Conservation (phyloP, 495 filamentous ascomycete genomes). For the Aspergillus indologenus region DNA sequence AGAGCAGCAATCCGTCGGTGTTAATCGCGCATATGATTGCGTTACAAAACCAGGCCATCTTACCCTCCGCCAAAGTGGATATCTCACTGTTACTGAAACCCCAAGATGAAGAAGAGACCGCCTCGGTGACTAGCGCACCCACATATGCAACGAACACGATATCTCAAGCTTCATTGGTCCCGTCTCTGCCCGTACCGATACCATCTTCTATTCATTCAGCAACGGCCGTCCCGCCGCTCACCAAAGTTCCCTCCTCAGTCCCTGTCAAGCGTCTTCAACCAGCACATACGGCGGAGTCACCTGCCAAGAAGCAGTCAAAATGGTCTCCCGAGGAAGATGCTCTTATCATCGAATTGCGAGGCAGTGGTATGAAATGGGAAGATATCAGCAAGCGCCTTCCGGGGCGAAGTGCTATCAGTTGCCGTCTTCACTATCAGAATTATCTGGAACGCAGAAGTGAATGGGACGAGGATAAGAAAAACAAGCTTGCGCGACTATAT, state of each 20-base stretch:
- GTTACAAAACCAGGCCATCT: slow-evolving; percentile 47
- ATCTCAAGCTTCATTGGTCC: slow-evolving; percentile 44
- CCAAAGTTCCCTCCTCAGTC: slow-evolving; percentile 32
- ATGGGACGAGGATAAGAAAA: slow-evolving; percentile 97
- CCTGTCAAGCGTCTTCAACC: slow-evolving; percentile 51
- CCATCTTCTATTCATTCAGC: slow-evolving; percentile 29
- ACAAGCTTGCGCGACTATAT: slow-evolving; percentile 90
- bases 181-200: slow-evolving; percentile 29
- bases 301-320: slow-evolving; percentile 92
- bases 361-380: slow-evolving; percentile 94
- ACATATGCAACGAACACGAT: slow-evolving; percentile 51
- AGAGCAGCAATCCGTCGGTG: slow-evolving; percentile 12
- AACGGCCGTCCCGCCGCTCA: slow-evolving; percentile 28
- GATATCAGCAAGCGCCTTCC: slow-evolving; percentile 90
- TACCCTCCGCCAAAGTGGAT: slow-evolving; percentile 76
- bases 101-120: slow-evolving; percentile 74
- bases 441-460: slow-evolving; percentile 86
- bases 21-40: slow-evolving; percentile 52
- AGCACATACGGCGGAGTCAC: slow-evolving; percentile 59
- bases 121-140: slow-evolving; percentile 49
- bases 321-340: slow-evolving; percentile 92
- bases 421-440: slow-evolving; percentile 94
- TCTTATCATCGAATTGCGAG: slow-evolving; percentile 82
- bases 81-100: slow-evolving; percentile 78
- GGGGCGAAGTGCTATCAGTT: slow-evolving; percentile 88